A percentile compares a stretch with the other conserved stretches of the same genome.
Conservation (phyloP, 371 early-diverging fungal species). For the Mortierella sp. region DNA sequence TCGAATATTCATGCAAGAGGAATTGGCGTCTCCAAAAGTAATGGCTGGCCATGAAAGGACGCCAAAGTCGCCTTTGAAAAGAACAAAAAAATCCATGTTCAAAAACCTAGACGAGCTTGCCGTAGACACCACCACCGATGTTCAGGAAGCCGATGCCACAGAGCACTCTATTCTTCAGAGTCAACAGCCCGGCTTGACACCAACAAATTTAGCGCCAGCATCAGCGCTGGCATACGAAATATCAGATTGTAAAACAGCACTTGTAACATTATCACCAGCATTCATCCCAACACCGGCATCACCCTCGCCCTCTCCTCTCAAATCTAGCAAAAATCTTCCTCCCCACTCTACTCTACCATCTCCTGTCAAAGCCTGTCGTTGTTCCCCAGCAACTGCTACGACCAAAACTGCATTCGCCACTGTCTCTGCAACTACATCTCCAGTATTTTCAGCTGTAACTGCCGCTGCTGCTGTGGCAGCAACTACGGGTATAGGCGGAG, state of each 20-base stretch:
- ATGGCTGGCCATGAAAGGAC: background rate
- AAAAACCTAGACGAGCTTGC: conserved; percentile 34
- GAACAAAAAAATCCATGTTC: conserved; percentile 34
- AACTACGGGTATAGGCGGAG: background rate
- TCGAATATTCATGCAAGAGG: background rate
- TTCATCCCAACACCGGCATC: background rate
- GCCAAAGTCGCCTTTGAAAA: conserved; percentile 6
- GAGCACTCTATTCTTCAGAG: background rate
- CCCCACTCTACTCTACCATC: conserved; percentile 9
- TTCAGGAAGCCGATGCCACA: background rate
- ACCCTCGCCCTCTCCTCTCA: background rate
- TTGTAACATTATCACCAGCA: conserved; percentile 12
- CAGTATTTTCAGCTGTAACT: conserved; percentile 1
- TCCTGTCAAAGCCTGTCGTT: conserved; percentile 10
- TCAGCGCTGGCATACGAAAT: background rate
- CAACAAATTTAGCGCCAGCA: background rate
- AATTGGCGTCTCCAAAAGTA: background rate
- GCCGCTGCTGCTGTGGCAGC: conserved; percentile 4
- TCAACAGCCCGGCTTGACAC: background rate
- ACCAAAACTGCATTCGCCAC: conserved; percentile 23
- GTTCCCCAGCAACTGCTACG: conserved; percentile 17
- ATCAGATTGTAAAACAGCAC: background rate
- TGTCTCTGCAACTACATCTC: conserved; percentile 10
- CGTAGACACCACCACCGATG: background rate
- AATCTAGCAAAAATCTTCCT: background rate